Conservation (phyloP, 306 rosid species). For the Corylus americana region DNA sequence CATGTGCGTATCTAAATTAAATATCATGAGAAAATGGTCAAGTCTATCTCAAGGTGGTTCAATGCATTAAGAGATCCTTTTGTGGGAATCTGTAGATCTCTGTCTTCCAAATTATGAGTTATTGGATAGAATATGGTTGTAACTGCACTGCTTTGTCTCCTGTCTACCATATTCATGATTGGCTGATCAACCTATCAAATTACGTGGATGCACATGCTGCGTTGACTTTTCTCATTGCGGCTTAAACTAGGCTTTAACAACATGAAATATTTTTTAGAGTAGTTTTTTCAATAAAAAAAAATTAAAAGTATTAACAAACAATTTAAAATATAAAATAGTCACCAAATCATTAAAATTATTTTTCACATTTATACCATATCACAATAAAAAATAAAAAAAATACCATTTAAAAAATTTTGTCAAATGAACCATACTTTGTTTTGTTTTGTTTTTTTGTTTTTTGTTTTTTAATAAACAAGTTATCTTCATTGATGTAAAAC, state of each 20-base stretch:
- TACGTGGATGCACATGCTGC: conserved; percentile 39
- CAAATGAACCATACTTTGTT: too few species aligned
- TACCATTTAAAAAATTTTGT: too few species aligned
- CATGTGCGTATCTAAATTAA: too few species aligned
- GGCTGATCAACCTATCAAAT: conserved; percentile 24
- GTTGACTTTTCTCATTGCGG: conserved; percentile 33
- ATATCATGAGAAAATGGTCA: not conserved
- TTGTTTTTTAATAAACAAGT: too few species aligned
- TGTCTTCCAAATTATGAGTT: conserved; percentile 27
- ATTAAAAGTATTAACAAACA: too few species aligned
- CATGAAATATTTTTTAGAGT: not conserved
- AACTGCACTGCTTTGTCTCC: conserved; percentile 52
- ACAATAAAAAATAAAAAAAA: too few species aligned
- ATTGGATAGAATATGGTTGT: conserved; percentile 18
- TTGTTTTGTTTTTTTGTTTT: too few species aligned
- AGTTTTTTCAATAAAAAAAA: too few species aligned
- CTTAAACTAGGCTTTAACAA: conserved; percentile 21
- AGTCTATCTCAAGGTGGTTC: not conserved
- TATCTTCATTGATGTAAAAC: too few species aligned
- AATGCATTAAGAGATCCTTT: not conserved
- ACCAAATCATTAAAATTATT: too few species aligned
- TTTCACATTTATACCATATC: too few species aligned
- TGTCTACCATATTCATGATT: conserved; percentile 26
- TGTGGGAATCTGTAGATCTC: conserved; percentile 19
- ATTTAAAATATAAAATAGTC: too few species aligned